Evolutionary conservation across 2,329 filamentous ascomycete genomes (phyloP), one percentile per base, ranked within the genome.

Genomic region (Colletotrichum liaoningense): DNA sequence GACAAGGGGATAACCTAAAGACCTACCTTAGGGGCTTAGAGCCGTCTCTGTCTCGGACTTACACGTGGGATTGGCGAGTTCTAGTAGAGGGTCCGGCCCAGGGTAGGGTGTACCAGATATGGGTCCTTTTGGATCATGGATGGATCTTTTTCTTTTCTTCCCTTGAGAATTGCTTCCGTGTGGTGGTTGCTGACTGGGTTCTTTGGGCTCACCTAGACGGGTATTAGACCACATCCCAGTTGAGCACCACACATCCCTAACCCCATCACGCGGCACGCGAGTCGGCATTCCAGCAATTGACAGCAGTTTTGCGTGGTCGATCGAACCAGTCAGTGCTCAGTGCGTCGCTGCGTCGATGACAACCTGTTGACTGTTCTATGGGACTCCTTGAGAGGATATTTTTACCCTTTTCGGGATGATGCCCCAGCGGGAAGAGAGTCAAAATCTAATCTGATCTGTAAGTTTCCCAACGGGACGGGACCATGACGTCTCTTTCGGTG

Each of bases 371-470:
- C n/a, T 63, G 49, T 65, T 57, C 22, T 42, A 49, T 49, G 42
- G 52, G 52, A 42, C 38, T 11, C 33, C 69, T 26, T 19, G 35
- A 35, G 14, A 58, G 65, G 66, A 42, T 55, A 11, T 22, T 64
- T 73, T 69, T 69, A 30, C 66, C 59, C 54, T 14, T 64, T 49
- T 55, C 54, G 59, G 59, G 59, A 38, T 33, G 56, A 33, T 26
- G 22, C 28, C 28, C 35, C 14, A 19, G 11, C n/a, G 42, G 3
- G 6, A 16, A 16, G 5, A 11, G 24, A 54, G 14, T 55, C n/a
- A 11, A 11, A 24, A 64, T 59, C 59, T 64, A 26, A 63, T 59
- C 46, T 42, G 65, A 38, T 70, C 28, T 46, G 28, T 56, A 42
- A 42, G 1, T 16, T 42, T 33, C 14, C 68, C 4, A 38, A 30